Percentiles rank a stretch among this genome's conserved stretches.
phyloP scores from a whole-genome alignment of 257 asterid genomes.

The Primulina eburnea region DNA sequence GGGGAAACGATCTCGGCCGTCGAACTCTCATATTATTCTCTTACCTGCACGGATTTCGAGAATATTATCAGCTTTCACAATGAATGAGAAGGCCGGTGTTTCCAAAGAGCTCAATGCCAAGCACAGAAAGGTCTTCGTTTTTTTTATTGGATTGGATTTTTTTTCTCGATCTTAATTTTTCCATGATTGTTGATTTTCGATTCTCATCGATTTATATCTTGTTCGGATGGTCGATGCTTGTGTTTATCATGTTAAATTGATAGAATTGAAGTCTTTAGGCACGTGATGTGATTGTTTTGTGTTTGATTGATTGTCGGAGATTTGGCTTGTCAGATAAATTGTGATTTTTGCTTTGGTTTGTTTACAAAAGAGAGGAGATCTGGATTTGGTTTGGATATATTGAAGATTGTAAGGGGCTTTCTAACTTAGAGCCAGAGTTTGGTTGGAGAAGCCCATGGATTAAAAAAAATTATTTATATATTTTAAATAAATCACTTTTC shows the following conservation, averaged over 20 bases:
- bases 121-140: constrained; percentile 74
- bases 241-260: neutral
- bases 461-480: too few species aligned
- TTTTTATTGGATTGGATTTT: constrained; percentile 7
- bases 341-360: neutral
- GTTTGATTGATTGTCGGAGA: neutral
- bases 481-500: too few species aligned
- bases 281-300: neutral
- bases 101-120: constrained; percentile 95
- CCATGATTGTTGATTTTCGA: constrained; percentile 16
- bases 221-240: neutral
- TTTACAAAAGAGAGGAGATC: neutral
- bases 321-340: too few species aligned
- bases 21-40: constrained; percentile 22
- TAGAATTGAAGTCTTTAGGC: neutral
- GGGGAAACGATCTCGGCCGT: constrained; percentile 31
- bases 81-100: constrained; percentile 94
- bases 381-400: neutral
- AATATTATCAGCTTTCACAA: constrained; percentile 30
- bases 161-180: constrained; percentile 18
- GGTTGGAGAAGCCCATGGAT: too few species aligned
- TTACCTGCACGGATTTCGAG: constrained; percentile 24
- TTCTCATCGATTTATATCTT: neutral
- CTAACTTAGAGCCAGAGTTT: too few species aligned
- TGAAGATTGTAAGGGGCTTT: neutral